Base-by-base conservation (phyloP, 73 alveolate genomes). In the Uronychia setigera region DNA sequence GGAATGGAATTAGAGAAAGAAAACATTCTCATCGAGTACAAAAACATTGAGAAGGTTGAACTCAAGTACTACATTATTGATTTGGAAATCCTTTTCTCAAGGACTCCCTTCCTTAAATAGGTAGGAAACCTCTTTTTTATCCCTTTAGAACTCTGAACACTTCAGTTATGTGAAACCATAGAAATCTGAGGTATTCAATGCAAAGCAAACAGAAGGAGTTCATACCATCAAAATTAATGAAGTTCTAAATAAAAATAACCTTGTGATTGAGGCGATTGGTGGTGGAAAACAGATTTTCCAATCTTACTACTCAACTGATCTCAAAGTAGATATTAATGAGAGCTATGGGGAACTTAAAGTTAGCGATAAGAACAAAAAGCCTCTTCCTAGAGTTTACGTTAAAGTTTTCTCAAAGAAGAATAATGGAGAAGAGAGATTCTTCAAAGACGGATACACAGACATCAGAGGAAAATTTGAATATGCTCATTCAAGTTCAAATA, bases 401-500 rank as follows among this genome's bases (percentile, higher is more conserved):
- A 97, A 97, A 84, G 95, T 95, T 5, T 97, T 96, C 87, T 83
- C 95, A 29, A 97, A 91, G 82, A 88, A 87, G 35, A 89, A 85
- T 86, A 81, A 59, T 86, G 92, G 93, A 76, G 74, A 85, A 26
- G 87, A 80, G 60, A 31, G 1, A 13, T 97, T 95, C 96, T 97
- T 93, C 87, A 96, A 92, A 88, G 99, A 97, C 87, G 99, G 99
- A 14, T 97, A 93, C 91, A 97, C 99, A 31, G 99, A 97, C 87
- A 87, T 97, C 82, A 91, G 97, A 83, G 99, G 99, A 92, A 92
- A 89, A 86, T 95, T 94, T 77, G 97, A 95, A 80, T 94, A 95
- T 89, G 97, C 92, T 30, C 87, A 93, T 32, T 74, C 89, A 14
- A 96, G 91, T 86, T 89, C 93, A 76, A 89, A 94, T 60, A 90